These are phyloP conservation scores for Zancudomyces culisetae DNA, from an alignment of 371 early-diverging fungal species.

Conservation along the genomic window DNA sequence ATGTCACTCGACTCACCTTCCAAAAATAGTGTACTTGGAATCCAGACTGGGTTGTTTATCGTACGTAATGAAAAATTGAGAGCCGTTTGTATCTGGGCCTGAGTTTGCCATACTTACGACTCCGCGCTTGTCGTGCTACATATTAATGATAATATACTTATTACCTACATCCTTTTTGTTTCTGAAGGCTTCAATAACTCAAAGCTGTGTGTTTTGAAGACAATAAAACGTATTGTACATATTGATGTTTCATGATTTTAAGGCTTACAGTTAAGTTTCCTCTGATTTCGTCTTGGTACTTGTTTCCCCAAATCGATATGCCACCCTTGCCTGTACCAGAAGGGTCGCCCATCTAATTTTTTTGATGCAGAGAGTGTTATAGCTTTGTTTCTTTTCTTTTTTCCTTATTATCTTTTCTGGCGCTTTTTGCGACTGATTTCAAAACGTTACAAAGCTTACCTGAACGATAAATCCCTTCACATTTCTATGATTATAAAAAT, in stretches of 20 bases:
- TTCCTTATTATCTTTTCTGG: too few species aligned
- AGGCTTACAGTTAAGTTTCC: constrained; percentile 39
- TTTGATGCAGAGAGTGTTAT: too few species aligned
- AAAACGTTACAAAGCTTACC: constrained; percentile 16
- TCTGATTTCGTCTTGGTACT: constrained; percentile 91
- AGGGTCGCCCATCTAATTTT: constrained; percentile 65
- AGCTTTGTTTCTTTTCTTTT: too few species aligned
- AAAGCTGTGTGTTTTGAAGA: too few species aligned
- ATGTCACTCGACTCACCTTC: constrained; percentile 6
- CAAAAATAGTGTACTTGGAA: constrained; percentile 90
- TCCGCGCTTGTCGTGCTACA: constrained; percentile 40
- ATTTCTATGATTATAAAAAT: constrained; percentile 27
- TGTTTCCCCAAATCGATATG: constrained; percentile 76
- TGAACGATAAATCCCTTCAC: constrained; percentile 83
- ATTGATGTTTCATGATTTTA: too few species aligned
- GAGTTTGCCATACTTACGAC: constrained; percentile 96
- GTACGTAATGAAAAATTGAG: constrained; percentile 98
- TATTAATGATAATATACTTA: too few species aligned
- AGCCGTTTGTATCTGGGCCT: constrained; percentile 81
- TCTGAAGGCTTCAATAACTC: too few species aligned
- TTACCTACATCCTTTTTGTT: too few species aligned
- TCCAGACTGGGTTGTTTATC: constrained; percentile 82
- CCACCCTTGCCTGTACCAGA: constrained; percentile 93
- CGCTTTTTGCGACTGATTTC: too few species aligned
- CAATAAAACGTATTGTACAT: too few species aligned